Conservation (phyloP, 2,329 filamentous ascomycete species). For the Paraphoma sp. region DNA sequence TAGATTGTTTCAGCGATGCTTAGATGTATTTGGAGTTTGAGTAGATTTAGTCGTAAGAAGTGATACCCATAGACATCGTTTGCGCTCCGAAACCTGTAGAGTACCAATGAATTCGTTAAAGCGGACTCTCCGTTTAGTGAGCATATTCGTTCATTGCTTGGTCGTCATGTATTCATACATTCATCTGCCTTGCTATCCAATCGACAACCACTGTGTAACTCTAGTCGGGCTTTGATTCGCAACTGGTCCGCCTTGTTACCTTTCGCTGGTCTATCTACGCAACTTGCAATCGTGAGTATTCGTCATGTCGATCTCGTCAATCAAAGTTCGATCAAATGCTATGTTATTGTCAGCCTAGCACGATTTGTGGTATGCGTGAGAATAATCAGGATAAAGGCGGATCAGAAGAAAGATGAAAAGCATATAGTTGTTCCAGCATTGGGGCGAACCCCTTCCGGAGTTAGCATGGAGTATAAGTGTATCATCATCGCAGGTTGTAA, state of each 20-base stretch:
- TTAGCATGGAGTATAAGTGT: constrained; percentile 48
- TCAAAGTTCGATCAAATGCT: neutral
- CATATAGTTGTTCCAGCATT: constrained; percentile 44
- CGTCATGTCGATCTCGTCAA: no score
- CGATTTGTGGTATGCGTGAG: neutral
- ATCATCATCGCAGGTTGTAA: constrained; percentile 38
- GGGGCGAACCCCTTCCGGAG: constrained; percentile 40
- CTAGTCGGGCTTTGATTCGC: no score
- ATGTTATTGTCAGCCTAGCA: constrained; percentile 4
- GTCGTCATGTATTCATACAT: no score
- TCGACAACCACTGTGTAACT: no score
- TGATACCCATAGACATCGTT: neutral
- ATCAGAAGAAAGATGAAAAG: constrained; percentile 52
- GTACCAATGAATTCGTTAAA: no score
- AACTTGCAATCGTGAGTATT: no score
- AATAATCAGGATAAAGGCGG: constrained; percentile 4
- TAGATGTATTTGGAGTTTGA: neutral
- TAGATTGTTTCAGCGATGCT: neutral
- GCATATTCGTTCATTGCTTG: no score
- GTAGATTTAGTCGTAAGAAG: neutral
- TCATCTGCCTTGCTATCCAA: no score
- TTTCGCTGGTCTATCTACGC: no score
- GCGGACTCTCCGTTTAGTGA: no score
- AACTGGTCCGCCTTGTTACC: no score
- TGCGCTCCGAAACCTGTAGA: no score